phyloP scores from a whole-genome alignment of 164 flowering plant species.

The Paratinospora sagittata region DNA sequence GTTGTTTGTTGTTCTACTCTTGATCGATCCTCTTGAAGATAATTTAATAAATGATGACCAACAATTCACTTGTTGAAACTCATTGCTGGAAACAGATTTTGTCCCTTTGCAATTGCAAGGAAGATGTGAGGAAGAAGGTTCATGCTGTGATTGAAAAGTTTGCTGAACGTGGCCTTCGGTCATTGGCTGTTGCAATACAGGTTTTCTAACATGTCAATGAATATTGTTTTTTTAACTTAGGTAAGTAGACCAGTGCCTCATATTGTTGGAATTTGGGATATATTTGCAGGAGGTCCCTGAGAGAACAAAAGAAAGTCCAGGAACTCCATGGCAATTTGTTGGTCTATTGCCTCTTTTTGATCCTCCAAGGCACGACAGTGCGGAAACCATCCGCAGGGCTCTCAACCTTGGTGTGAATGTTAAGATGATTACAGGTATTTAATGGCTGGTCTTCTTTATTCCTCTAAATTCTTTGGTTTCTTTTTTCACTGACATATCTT shows the following conservation, averaged over 20 bases:
- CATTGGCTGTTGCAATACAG: constrained; percentile 38
- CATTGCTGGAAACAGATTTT: constrained; percentile 22
- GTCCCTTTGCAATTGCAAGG: constrained; percentile 31
- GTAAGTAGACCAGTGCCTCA: not conserved
- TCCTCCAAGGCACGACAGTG: constrained; percentile 37
- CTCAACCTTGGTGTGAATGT: constrained; percentile 38
- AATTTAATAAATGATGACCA: not conserved
- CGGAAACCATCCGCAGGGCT: constrained; percentile 36
- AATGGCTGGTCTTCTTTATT: not conserved
- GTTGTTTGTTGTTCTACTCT: not conserved
- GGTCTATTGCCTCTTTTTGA: constrained; percentile 37
- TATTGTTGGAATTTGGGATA: not conserved
- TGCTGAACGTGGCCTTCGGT: constrained; percentile 42
- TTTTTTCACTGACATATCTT: not conserved
- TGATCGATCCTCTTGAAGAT: not conserved
- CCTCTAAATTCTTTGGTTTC: not conserved
- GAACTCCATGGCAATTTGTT: constrained; percentile 37
- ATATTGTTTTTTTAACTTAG: not conserved
- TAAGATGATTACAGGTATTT: constrained; percentile 35
- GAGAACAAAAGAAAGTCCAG: constrained; percentile 29
- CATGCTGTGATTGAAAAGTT: constrained; percentile 34
- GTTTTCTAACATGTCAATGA: constrained; percentile 3
- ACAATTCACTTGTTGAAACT: not conserved
- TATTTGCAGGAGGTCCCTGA: constrained; percentile 32
- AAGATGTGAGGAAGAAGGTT: constrained; percentile 30